phyloP scores from a whole-genome alignment of 805 yeast genomes.

The Schizosaccharomyces octosporus region DNA sequence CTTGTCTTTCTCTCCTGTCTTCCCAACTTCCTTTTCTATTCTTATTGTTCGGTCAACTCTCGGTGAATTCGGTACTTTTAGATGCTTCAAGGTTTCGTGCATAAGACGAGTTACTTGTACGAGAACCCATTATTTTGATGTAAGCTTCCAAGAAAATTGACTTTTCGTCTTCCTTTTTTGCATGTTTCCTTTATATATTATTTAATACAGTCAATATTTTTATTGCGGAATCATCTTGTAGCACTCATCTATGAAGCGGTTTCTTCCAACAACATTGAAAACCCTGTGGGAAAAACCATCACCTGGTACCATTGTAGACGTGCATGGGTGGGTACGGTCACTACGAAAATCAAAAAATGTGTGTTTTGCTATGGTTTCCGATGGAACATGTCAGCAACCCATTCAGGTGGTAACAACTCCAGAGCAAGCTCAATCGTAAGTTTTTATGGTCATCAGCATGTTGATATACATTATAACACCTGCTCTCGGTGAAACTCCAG shows the following conservation, averaged over 20 bases:
- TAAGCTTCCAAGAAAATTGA: no score
- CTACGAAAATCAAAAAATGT: constrained; percentile 50
- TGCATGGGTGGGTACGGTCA: constrained; percentile 55
- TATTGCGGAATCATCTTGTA: not conserved
- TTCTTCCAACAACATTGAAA: not conserved
- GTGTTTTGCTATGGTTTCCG: constrained; percentile 56
- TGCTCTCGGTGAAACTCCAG: not conserved
- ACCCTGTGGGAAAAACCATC: not conserved
- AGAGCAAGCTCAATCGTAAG: constrained; percentile 6
- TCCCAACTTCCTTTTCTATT: no score
- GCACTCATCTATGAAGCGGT: not conserved
- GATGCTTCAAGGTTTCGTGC: no score
- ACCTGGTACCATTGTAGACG: constrained; percentile 12
- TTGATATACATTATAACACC: not conserved
- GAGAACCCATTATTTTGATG: no score
- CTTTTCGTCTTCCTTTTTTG: no score
- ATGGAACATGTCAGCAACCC: constrained; percentile 39
- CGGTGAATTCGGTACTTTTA: no score
- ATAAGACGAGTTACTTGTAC: no score
- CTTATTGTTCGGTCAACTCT: no score
- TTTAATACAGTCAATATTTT: no score
- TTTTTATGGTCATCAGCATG: not conserved
- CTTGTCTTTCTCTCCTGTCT: no score
- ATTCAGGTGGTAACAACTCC: constrained; percentile 28
- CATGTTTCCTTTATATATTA: no score